Evolutionary conservation across 768 basidiomycete species (phyloP), one percentile per base, ranked within the genome.

Genomic region (Fomitopsis serialis): DNA sequence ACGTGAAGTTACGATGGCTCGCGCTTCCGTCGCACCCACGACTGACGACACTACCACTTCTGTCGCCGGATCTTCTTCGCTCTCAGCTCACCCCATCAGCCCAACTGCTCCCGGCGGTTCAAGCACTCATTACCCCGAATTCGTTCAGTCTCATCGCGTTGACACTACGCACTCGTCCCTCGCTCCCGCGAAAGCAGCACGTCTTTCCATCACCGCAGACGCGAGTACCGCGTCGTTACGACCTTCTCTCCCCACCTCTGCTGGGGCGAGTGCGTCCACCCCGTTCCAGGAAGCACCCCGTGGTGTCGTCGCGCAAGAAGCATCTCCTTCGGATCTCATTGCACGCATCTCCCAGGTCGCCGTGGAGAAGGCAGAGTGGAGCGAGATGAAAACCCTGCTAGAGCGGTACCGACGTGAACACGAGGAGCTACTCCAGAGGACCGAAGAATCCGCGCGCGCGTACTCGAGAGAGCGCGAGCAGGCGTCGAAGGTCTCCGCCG

Each of bases 391-490:
- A 15, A 54, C 53, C 22, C 25, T 56, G 42, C 45, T 54, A 2
- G 45, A 58, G 21, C 58, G 59, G 0, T 56, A 58, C 21, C 52
- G 45, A 12, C 55, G 52, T 29, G 59, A 62, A 42, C 42, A 52
- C 10, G 57, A 59, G 10, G 66, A 65, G 37, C 58, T 68, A n/a
- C 60, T 53, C 24, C 60, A 48, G 24, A 46, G 72, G 40, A 61
- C 55, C 48, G 64, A 64, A 50, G 63, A 66, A 54, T 55, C 55
- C n/a, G 43, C 55, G 5, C 61, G 48, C 11, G 61, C 62, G 11
- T 48, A 56, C 22, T 63, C 65, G 27, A 61, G 63, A 23, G 68
- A 73, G 53, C 64, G 64, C 40, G 63, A 64, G 48, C 63, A 71
- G 46, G 55, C 56, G n/a, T 48, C 45, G 21, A 48, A 46, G 52